Base-by-base conservation (phyloP, 2,329 filamentous ascomycete genomes). In the Claviceps sorghi region DNA sequence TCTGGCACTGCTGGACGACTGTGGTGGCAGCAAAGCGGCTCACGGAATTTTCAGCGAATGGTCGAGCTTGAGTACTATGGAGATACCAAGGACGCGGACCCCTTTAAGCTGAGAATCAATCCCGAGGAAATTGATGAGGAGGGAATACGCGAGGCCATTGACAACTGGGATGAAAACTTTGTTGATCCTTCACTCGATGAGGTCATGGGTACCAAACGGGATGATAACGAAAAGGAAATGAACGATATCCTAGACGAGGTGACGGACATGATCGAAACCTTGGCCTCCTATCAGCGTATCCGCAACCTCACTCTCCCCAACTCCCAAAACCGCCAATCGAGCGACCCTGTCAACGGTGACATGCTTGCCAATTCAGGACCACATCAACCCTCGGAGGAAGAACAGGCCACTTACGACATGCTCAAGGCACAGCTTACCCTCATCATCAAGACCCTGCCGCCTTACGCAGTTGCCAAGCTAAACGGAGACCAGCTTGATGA, bases 401-500 rank as follows among this genome's bases (percentile, higher is more conserved):
- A 82, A 61, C 69, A 71, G 54, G 64, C 69, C 15, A 79, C 77
- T 0, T 95, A 94, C 63, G 76, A 88, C 57, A 76, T 83, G 29
- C 74, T 95, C 50, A 88, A 85, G 63, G 78, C 82, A 4, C 87
- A 90, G 62, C 72, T 95, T 21, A 73, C 80, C 0, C 71, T 89
- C 32, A 80, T 95, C 56, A 78, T 95, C 55, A 77, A 84, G 57
- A 80, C 78, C 41, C 70, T 95, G 11, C 89, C 89, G 1, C 89
- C 89, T 1, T 93, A 88, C 62, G 86, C 86, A 1, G 85, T 95
- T 26, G 83, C 89, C 6, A 91, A 93, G 61, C 72, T 95, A 55
- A 84, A 94, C 60, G 88, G 88, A 10, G 85, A 94, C 63, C 86
- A 89, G 64, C 70, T 95, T n/a, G 84, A 83, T 32, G 86, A 89